Evolutionary conservation across 371 early-diverging fungal genomes (phyloP).

Genomic region (Nematocida ironsii): DNA sequence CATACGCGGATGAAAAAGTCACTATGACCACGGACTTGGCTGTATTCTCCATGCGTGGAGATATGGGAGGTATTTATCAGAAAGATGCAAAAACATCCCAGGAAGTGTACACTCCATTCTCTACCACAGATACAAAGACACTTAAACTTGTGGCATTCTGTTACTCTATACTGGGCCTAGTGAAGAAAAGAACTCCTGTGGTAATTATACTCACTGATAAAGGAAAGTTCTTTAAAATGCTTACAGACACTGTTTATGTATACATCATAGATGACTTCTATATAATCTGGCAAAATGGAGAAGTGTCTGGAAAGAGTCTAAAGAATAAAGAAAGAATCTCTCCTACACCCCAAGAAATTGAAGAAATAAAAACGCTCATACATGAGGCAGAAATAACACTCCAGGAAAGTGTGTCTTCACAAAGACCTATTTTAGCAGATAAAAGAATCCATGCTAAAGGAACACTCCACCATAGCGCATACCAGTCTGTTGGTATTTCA

Average conservation of each 20-base stretch:
- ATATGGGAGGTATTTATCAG: conserved; percentile 49
- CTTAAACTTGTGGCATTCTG: conserved; percentile 55
- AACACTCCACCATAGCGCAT: conserved; percentile 35
- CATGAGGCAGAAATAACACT: conserved; percentile 21
- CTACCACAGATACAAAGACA: conserved; percentile 39
- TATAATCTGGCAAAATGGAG: conserved; percentile 49
- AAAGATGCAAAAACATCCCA: conserved; percentile 1
- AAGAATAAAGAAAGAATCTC: conserved; percentile 15
- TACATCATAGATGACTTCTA: conserved; percentile 45
- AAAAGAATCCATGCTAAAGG: conserved; percentile 26
- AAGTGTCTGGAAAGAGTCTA: conserved; percentile 17
- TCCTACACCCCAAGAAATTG: background rate
- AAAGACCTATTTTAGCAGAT: conserved; percentile 33
- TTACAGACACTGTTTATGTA: conserved; percentile 51
- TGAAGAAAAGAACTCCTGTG: conserved; percentile 56
- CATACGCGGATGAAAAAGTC: conserved; percentile 1
- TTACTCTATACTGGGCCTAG: conserved; percentile 46
- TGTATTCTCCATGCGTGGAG: conserved; percentile 24
- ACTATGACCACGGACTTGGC: background rate
- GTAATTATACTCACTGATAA: conserved; percentile 52
- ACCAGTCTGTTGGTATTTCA: conserved; percentile 11
- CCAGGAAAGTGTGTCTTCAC: no score
- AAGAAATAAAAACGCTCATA: conserved; percentile 37
- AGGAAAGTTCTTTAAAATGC: conserved; percentile 61
- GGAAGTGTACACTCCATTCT: conserved; percentile 38